Evolutionary conservation across 2,329 filamentous ascomycete genomes (phyloP).

Genomic region (Botryotinia calthae): DNA sequence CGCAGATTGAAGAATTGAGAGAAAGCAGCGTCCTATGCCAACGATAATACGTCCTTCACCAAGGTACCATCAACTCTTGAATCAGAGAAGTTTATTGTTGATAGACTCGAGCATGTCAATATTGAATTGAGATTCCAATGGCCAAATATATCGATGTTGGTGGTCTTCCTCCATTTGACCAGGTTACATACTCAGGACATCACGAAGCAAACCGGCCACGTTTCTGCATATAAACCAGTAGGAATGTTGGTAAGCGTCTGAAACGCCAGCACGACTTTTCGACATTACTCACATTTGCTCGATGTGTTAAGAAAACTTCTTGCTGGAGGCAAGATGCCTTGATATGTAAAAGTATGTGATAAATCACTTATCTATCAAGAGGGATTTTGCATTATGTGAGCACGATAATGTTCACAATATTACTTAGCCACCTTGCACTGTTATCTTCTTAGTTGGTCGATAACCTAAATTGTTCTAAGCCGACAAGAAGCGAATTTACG

Average conservation of each 20-base stretch:
- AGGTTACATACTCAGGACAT: neutral
- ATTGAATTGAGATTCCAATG: neutral
- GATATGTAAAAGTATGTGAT: conserved; percentile 3
- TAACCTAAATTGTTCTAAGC: neutral
- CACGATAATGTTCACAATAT: neutral
- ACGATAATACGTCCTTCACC: neutral
- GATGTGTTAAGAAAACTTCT: neutral
- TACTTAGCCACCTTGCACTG: neutral
- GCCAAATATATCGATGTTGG: neutral
- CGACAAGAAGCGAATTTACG: conserved; percentile 3
- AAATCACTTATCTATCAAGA: conserved; percentile 7
- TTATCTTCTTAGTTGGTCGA: neutral
- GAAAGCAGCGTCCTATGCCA: neutral
- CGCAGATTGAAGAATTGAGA: neutral
- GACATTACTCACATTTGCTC: neutral
- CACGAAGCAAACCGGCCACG: conserved; percentile 2
- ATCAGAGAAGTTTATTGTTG: neutral
- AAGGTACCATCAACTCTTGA: neutral
- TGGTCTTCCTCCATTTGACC: neutral
- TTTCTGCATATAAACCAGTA: neutral
- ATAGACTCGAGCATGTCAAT: no score
- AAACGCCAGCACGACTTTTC: conserved; percentile 2
- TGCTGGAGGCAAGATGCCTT: neutral
- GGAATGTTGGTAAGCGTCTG: neutral
- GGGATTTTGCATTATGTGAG: neutral